Evolutionary conservation across 352 stramenopile genomes (phyloP).

Genomic region (Globisporangium paddicum): DNA sequence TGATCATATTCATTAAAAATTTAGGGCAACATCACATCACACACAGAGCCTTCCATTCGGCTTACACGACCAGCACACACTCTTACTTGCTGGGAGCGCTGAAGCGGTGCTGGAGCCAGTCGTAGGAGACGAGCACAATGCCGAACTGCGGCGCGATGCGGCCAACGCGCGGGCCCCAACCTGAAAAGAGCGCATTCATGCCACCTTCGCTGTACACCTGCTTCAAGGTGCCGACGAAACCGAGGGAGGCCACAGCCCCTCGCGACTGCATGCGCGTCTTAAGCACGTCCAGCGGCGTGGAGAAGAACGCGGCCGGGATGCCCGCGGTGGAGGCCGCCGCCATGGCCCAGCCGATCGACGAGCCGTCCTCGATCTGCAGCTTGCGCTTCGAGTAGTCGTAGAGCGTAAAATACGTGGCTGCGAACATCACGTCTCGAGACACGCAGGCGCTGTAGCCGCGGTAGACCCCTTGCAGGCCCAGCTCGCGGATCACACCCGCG

Average conservation of each 20-base stretch:
- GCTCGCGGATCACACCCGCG: slow-evolving; percentile 47
- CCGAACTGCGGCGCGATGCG: slow-evolving; percentile 79
- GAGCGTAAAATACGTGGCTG: slow-evolving; percentile 74
- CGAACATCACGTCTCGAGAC: slow-evolving; percentile 68
- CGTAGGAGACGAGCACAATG: slow-evolving; percentile 77
- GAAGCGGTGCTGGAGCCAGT: slow-evolving; percentile 73
- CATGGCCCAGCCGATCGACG: slow-evolving; percentile 71
- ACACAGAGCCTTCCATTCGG: neutral
- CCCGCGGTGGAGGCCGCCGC: slow-evolving; percentile 58
- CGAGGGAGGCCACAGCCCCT: slow-evolving; percentile 28
- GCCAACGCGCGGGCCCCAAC: slow-evolving; percentile 64
- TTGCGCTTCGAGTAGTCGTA: slow-evolving; percentile 71
- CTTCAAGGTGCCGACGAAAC: slow-evolving; percentile 46
- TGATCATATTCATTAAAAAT: no score
- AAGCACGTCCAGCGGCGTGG: slow-evolving; percentile 68
- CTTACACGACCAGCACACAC: neutral
- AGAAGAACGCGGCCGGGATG: slow-evolving; percentile 72
- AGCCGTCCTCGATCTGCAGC: slow-evolving; percentile 57
- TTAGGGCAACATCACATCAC: no score
- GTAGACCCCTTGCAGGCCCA: slow-evolving; percentile 64
- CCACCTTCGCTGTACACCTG: slow-evolving; percentile 52
- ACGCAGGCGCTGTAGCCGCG: slow-evolving; percentile 71
- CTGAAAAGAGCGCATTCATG: slow-evolving; percentile 48
- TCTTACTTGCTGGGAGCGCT: slow-evolving; percentile 10
- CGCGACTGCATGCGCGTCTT: slow-evolving; percentile 83